Evolutionary conservation across 2,329 filamentous ascomycete species (phyloP), one percentile per base, ranked within the genome.

Genomic region (Verticillium tricorpus): DNA sequence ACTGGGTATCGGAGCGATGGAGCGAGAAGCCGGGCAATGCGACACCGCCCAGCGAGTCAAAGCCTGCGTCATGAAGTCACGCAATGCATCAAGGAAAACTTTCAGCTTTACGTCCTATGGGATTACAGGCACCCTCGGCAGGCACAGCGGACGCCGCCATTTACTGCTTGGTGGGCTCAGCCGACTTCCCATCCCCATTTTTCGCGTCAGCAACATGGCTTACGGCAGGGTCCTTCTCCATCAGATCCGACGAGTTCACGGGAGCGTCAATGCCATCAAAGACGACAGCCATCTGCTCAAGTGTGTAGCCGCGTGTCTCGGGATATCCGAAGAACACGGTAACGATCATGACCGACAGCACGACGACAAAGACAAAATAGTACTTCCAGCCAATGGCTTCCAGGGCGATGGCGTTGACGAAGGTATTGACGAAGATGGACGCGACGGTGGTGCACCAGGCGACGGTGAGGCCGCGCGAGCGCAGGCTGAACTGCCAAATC

Each of bases 251-350:
- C 61, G 77, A 74, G 6, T 75, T 80, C 15, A 82, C 81, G 52
- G 73, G 67, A 37, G 83, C 85, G 19, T 81, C 74, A 35, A 86
- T 82, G 39, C 85, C 86, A 66, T 89, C 86, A 72, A 89, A 88
- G 74, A 89, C 82, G 75, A 85, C 85, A 70, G 84, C 85, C 57
- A 89, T 80, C 73, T 89, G 86, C 74, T 89, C 86, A 39, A 89
- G 85, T 19, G 86, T 88, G 2, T 84, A 83, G 37, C 86, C 85
- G 66, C 80, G 82, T 39, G 86, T 89, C 75, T 90, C 86, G 66
- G 88, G 74, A 69, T 79, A 80, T 75, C 80, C 78, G 70, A 79
- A 82, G 73, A 83, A 86, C 64, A 86, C 79, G 70, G 84, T 83
- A 68, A 71, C 74, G 60, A 86, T 72, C 73, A 85, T 82, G 70